Evolutionary conservation across 306 rosid species (phyloP).

Genomic region (Senna tora): DNA sequence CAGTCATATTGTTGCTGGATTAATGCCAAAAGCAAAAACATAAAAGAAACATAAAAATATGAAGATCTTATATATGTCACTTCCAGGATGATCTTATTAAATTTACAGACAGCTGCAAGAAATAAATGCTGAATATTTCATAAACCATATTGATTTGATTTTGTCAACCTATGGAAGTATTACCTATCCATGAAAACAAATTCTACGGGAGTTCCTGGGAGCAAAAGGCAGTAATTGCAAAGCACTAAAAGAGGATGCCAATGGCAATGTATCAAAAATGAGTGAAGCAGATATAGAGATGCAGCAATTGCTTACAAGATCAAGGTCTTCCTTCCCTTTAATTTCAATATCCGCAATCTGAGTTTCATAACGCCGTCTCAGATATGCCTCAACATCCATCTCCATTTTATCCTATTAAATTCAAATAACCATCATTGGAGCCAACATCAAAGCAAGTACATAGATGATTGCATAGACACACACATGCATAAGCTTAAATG

Average conservation of each 20-base stretch:
- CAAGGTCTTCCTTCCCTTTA: constrained; percentile 86
- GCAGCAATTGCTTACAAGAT: constrained; percentile 72
- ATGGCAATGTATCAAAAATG: constrained; percentile 9
- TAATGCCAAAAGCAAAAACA: constrained; percentile 26
- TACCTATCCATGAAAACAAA: constrained; percentile 22
- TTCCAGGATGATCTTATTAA: constrained; percentile 14
- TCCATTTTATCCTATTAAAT: constrained; percentile 72
- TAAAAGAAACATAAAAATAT: not conserved
- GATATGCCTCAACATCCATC: constrained; percentile 82
- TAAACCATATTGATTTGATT: constrained; percentile 14
- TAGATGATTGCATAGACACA: constrained; percentile 17
- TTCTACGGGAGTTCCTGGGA: constrained; percentile 11
- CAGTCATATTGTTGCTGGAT: constrained; percentile 22
- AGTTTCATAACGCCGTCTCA: constrained; percentile 82
- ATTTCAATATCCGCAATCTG: constrained; percentile 85
- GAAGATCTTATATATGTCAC: constrained; percentile 7
- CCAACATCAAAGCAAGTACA: constrained; percentile 7
- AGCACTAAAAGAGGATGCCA: not conserved
- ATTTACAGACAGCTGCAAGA: constrained; percentile 17
- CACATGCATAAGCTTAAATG: constrained; percentile 14
- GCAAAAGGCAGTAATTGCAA: constrained; percentile 20
- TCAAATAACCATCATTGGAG: constrained; percentile 35
- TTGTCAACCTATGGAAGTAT: constrained; percentile 31
- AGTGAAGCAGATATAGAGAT: constrained; percentile 23
- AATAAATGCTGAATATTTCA: constrained; percentile 20